These are phyloP conservation scores for Boletus rubescentipes DNA, from an alignment of 768 basidiomycete genomes.

Conservation along the genomic window DNA sequence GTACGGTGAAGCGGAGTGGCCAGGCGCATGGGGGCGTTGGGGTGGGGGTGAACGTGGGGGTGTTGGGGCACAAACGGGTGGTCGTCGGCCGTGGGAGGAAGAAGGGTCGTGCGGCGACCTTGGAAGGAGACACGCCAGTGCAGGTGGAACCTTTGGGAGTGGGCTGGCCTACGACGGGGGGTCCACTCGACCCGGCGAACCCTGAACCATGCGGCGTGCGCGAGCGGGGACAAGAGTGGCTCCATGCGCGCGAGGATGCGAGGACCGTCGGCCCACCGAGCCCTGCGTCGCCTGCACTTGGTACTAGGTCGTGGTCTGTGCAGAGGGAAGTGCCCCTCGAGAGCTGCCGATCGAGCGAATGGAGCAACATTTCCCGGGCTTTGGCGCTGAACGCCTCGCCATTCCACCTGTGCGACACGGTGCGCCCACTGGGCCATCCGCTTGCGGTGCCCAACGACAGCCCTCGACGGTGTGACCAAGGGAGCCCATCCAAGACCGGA, in stretches of 20 bases:
- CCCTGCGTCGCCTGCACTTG: background rate
- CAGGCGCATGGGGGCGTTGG: constrained; percentile 28
- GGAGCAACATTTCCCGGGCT: background rate
- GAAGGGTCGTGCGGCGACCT: background rate
- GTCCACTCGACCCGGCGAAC: constrained; percentile 27
- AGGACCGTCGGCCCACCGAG: background rate
- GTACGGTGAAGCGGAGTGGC: constrained; percentile 47
- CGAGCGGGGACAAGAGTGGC: background rate
- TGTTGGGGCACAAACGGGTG: background rate
- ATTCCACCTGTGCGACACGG: background rate
- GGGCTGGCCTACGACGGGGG: constrained; percentile 25
- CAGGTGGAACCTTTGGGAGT: background rate
- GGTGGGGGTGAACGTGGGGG: background rate
- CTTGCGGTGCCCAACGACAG: background rate
- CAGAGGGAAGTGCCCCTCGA: background rate
- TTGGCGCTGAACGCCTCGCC: background rate
- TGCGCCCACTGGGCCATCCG: background rate
- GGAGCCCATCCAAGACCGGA: background rate
- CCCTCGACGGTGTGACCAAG: background rate
- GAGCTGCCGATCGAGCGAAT: background rate
- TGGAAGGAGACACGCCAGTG: background rate
- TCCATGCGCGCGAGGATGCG: background rate
- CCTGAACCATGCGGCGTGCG: constrained; percentile 15
- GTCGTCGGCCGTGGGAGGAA: background rate
- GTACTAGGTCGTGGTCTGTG: background rate